Conservation (phyloP, 2,329 filamentous ascomycete genomes). For the Cladosporium velox region DNA sequence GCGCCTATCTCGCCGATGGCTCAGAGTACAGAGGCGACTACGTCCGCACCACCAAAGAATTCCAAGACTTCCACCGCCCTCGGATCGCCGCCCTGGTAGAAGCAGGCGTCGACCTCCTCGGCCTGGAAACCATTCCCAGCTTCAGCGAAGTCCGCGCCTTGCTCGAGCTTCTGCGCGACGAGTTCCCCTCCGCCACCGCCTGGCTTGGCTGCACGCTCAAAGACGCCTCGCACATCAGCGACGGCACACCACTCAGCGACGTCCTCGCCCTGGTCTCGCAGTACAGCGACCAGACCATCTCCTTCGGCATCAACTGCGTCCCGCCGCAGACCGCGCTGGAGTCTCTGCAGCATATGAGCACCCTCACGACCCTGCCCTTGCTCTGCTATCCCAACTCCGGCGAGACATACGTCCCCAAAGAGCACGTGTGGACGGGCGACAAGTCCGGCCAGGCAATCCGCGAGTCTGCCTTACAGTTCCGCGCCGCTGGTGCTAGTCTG, state of each 20-base stretch:
- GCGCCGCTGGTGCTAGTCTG: slow-evolving; percentile 42
- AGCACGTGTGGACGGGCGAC: slow-evolving; percentile 25
- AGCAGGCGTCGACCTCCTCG: slow-evolving; percentile 47
- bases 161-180: slow-evolving; percentile 40
- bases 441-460: slow-evolving; percentile 26
- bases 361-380: slow-evolving; percentile 39
- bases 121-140: slow-evolving; percentile 50
- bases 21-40: slow-evolving; percentile 51
- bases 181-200: slow-evolving; percentile 41
- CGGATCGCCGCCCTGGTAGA: slow-evolving; percentile 45
- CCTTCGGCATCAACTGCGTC: slow-evolving; percentile 51
- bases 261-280: slow-evolving; percentile 38
- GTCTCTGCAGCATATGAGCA: slow-evolving; percentile 38
- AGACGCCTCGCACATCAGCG: slow-evolving; percentile 42
- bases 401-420: slow-evolving; percentile 47
- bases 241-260: slow-evolving; percentile 43
- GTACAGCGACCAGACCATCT: slow-evolving; percentile 39
- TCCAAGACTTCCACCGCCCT: slow-evolving; percentile 48
- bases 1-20: slow-evolving; percentile 50
- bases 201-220: slow-evolving; percentile 48
- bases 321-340: slow-evolving; percentile 38
- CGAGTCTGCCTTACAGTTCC: slow-evolving; percentile 33
- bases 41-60: slow-evolving; percentile 29
- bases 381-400: slow-evolving; percentile 50
- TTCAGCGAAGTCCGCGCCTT: slow-evolving; percentile 44